Evolutionary conservation across 768 basidiomycete genomes (phyloP).

Genomic region (Leucosporidium creatinivorum): DNA sequence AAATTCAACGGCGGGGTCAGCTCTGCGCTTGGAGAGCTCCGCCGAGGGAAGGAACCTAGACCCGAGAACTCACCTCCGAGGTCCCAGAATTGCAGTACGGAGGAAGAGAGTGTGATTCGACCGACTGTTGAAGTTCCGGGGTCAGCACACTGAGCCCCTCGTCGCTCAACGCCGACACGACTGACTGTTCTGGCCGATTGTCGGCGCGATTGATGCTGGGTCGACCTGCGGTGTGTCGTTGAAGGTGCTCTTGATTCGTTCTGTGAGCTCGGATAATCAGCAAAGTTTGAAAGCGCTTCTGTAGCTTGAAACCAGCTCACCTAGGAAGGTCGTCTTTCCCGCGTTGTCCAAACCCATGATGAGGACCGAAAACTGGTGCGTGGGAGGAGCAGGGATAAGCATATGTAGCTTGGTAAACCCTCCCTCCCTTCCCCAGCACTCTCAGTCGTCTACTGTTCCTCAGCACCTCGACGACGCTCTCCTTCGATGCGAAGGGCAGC

Average conservation of each 20-base stretch:
- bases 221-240: slow-evolving; percentile 78
- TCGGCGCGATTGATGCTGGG: slow-evolving; percentile 89
- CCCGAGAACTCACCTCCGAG: slow-evolving; percentile 50
- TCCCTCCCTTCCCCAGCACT: not conserved
- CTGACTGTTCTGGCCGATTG: slow-evolving; percentile 95
- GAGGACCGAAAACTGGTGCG: slow-evolving; percentile 86
- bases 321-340: slow-evolving; percentile 59
- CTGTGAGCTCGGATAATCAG: slow-evolving; percentile 37
- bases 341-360: slow-evolving; percentile 90
- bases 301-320: too few relatives aligned
- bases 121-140: slow-evolving; percentile 55
- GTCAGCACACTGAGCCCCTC: not conserved
- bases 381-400: slow-evolving; percentile 38
- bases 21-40: too few relatives aligned
- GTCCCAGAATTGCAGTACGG: slow-evolving; percentile 94
- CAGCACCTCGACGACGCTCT: not conserved
- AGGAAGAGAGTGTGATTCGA: slow-evolving; percentile 84
- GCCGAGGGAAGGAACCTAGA: too few relatives aligned
- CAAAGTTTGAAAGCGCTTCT: too few relatives aligned
- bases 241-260: slow-evolving; percentile 89
- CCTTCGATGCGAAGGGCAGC: not conserved
- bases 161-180: not conserved
- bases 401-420: not conserved
- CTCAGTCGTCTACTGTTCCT: too few relatives aligned
- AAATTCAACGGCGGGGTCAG: too few relatives aligned